phyloP scores from a whole-genome alignment of 192 early-diverging fungal species.

The Jimgerdemannia lactiflua region DNA sequence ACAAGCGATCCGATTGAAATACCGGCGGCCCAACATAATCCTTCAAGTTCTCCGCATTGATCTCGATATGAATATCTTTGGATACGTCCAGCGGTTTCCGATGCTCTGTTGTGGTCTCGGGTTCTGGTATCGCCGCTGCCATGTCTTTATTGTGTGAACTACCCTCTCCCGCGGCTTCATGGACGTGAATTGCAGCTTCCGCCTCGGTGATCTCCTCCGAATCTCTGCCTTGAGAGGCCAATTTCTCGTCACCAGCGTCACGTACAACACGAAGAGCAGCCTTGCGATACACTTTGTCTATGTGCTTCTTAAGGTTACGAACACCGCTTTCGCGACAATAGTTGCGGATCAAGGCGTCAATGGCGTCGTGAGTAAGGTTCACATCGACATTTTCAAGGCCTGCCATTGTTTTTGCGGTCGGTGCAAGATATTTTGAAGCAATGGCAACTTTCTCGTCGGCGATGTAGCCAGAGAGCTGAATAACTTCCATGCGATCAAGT shows the following conservation, averaged over 20 bases:
- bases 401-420: slow-evolving; percentile 75
- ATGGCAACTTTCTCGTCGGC: slow-evolving; percentile 93
- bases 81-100: slow-evolving; percentile 49
- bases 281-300: slow-evolving; percentile 98
- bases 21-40: slow-evolving; percentile 92
- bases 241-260: slow-evolving; percentile 37
- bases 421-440: slow-evolving; percentile 88
- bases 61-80: slow-evolving; percentile 53
- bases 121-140: slow-evolving; percentile 24
- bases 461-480: slow-evolving; percentile 88
- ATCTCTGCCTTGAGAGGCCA: slow-evolving; percentile 14
- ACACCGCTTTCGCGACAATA: slow-evolving; percentile 99
- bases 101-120: slow-evolving; percentile 24
- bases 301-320: slow-evolving; percentile 97
- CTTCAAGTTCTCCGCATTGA: slow-evolving; percentile 72
- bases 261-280: slow-evolving; percentile 87
- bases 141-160: slow-evolving; percentile 18
- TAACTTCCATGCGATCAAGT: slow-evolving; percentile 99
- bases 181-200: slow-evolving; percentile 17
- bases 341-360: slow-evolving; percentile 80
- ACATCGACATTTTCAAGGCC: slow-evolving; percentile 80
- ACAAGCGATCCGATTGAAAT: slow-evolving; percentile 88
- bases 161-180: slow-evolving; percentile 35
- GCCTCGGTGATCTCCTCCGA: slow-evolving; percentile 6
- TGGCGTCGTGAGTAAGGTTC: slow-evolving; percentile 65